These are phyloP conservation scores for Plasmodium gallinaceum DNA, from an alignment of 169 alveolate genomes.

Conservation along the genomic window DNA sequence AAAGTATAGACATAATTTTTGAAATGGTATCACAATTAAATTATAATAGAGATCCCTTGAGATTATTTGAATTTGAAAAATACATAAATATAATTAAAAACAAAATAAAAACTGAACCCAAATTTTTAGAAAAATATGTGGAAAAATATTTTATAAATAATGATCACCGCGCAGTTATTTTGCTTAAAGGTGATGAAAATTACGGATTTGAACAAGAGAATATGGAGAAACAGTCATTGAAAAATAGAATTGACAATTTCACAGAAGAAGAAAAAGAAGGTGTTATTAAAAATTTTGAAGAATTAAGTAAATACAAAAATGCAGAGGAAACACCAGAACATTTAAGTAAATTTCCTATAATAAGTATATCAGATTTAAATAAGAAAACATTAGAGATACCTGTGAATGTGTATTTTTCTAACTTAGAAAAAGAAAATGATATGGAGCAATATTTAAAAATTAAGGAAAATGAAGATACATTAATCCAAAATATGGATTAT, in stretches of 20 bases:
- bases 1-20: conserved; percentile 60
- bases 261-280: conserved; percentile 80
- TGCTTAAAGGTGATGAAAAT: conserved; percentile 79
- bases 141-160: conserved; percentile 80
- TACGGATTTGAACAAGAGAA: conserved; percentile 78
- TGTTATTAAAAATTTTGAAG: conserved; percentile 77
- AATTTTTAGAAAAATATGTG: conserved; percentile 78
- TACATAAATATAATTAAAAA: conserved; percentile 41
- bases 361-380: conserved; percentile 81
- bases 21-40: conserved; percentile 57
- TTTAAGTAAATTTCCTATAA: conserved; percentile 79
- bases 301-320: conserved; percentile 77
- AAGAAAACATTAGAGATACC: conserved; percentile 82
- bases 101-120: conserved; percentile 66
- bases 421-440: conserved; percentile 25
- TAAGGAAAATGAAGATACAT: conserved; percentile 7
- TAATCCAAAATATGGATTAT: conserved; percentile 27
- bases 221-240: conserved; percentile 54
- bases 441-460: conserved; percentile 21
- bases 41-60: conserved; percentile 68
- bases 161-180: conserved; percentile 80
- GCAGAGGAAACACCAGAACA: conserved; percentile 77
- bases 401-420: conserved; percentile 72
- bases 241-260: conserved; percentile 72
- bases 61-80: conserved; percentile 60